Evolutionary conservation across 129 eudicot species (phyloP).

Genomic region (Arctium lappa): DNA sequence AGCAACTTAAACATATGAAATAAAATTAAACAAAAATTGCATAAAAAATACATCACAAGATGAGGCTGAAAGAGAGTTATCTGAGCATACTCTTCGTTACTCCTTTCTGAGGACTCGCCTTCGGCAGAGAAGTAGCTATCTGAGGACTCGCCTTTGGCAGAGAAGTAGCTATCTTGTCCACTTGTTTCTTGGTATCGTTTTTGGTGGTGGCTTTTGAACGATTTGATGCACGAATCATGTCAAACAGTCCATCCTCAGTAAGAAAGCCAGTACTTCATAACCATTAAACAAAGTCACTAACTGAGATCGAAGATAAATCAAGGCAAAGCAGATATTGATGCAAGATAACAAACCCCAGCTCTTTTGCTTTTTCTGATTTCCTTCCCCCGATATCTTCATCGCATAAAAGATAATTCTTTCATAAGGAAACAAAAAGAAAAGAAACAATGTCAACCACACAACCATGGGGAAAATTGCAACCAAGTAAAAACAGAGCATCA

Average conservation of each 20-base stretch:
- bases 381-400: slow-evolving; percentile 97
- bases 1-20: neutral
- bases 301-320: neutral
- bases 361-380: slow-evolving; percentile 84
- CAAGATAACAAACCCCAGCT: slow-evolving; percentile 65
- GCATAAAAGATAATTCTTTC: slow-evolving; percentile 84
- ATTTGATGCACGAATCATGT: slow-evolving; percentile 75
- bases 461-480: neutral
- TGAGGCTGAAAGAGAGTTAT: neutral
- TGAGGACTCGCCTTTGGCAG: slow-evolving; percentile 49
- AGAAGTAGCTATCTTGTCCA: slow-evolving; percentile 43
- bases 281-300: neutral
- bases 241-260: slow-evolving; percentile 92
- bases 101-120: slow-evolving; percentile 43
- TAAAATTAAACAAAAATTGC: neutral
- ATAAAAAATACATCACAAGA: neutral
- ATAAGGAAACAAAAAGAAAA: slow-evolving; percentile 17
- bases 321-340: neutral
- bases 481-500: neutral
- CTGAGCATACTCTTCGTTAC: slow-evolving; percentile 54
- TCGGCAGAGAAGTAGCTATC: slow-evolving; percentile 37
- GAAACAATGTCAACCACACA: slow-evolving; percentile 17
- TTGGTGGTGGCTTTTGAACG: slow-evolving; percentile 39
- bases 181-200: slow-evolving; percentile 42
- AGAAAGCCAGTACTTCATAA: slow-evolving; percentile 64